A percentile compares a stretch with the other conserved stretches of the same genome.
phyloP scores from a whole-genome alignment of 2,329 filamentous ascomycete genomes.

The Microsporum canis region DNA sequence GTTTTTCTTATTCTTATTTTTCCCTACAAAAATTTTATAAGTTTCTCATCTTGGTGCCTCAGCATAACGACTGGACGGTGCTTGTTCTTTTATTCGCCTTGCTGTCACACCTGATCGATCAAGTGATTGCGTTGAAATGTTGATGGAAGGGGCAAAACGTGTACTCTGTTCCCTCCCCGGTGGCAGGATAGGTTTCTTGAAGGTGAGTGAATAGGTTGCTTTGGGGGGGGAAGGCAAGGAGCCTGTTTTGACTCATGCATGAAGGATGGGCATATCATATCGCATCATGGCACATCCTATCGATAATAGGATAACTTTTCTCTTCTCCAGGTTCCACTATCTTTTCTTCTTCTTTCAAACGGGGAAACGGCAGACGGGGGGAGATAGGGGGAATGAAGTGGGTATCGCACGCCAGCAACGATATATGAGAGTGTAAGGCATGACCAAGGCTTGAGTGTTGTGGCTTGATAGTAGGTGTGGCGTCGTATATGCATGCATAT shows the following conservation, averaged over 20 bases:
- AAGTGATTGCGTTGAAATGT: background rate
- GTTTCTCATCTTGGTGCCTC: background rate
- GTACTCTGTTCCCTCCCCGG: background rate
- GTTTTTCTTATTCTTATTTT: background rate
- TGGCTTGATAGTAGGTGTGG: background rate
- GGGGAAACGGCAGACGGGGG: background rate
- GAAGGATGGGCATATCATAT: background rate
- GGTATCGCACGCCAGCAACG: background rate
- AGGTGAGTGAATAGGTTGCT: background rate
- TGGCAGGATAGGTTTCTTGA: background rate
- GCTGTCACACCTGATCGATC: background rate
- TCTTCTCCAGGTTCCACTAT: background rate
- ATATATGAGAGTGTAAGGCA: background rate
- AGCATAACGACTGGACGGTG: background rate
- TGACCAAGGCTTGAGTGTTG: background rate
- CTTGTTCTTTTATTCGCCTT: background rate
- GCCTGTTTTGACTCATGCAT: background rate
- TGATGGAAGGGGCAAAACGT: background rate
- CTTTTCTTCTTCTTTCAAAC: background rate
- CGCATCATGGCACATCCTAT: background rate
- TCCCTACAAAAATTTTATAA: background rate
- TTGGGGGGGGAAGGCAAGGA: background rate
- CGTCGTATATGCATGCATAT: background rate
- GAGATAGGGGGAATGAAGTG: background rate
- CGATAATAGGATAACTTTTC: background rate